Conservation (phyloP, 345 rosid species). For the Lepidium didymum region DNA sequence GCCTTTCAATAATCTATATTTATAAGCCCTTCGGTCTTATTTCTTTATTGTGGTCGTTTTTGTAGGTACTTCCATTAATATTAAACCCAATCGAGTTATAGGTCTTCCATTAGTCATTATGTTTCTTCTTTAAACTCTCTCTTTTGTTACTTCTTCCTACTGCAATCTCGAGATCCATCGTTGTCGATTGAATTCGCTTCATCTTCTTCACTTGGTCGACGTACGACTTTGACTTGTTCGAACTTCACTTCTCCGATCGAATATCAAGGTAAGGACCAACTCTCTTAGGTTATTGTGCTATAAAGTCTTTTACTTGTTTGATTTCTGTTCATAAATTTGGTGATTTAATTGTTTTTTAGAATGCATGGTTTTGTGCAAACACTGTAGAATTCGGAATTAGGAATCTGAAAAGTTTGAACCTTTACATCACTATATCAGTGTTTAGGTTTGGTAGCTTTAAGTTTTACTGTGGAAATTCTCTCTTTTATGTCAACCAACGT, state of each 20-base stretch:
- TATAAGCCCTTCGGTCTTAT: no score
- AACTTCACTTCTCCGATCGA: slow-evolving; percentile 15
- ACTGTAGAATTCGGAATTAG: background rate
- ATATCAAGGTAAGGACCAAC: background rate
- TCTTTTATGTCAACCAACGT: no score
- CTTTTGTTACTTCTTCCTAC: background rate
- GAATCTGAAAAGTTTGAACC: background rate
- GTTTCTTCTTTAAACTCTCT: background rate
- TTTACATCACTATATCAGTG: background rate
- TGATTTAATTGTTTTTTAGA: background rate
- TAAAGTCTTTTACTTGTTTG: background rate
- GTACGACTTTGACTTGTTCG: slow-evolving; percentile 10
- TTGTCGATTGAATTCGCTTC: background rate
- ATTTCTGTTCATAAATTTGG: background rate
- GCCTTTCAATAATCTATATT: no score
- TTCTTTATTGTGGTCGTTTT: no score
- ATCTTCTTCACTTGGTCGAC: slow-evolving; percentile 6
- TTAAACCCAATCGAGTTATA: no score
- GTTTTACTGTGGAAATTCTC: background rate
- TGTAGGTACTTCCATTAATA: no score
- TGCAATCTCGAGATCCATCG: background rate
- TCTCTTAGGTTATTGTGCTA: background rate
- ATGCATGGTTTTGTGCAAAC: background rate
- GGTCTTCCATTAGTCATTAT: no score
- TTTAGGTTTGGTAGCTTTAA: background rate